Conservation (phyloP, 305 asterid genomes). For the Plantago rigida region DNA sequence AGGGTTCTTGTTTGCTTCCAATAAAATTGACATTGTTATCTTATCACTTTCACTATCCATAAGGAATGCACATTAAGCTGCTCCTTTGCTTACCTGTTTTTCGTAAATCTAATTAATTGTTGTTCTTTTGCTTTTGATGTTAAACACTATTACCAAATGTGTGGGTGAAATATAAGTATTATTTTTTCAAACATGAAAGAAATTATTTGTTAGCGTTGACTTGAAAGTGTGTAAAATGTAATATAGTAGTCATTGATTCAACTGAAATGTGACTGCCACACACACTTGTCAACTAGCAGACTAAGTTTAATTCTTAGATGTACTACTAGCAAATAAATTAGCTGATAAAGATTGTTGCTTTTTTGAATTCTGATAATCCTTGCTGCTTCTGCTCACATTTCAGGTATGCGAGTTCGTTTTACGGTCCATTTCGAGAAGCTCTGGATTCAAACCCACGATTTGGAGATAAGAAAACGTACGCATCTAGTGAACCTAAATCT, state of each 20-base stretch:
- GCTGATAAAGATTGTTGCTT: neutral
- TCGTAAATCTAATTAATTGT: too few species aligned
- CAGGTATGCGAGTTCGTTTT: conserved; percentile 94
- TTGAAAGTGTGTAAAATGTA: neutral
- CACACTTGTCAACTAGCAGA: too few species aligned
- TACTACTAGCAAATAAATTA: too few species aligned
- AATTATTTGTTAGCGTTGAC: neutral
- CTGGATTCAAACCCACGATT: conserved; percentile 91
- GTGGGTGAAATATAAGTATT: neutral
- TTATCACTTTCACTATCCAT: too few species aligned
- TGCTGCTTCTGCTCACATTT: conserved; percentile 20
- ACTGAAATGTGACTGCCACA: too few species aligned
- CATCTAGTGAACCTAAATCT: conserved; percentile 17
- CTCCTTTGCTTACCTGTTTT: too few species aligned
- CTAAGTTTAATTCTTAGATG: neutral
- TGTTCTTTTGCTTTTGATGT: too few species aligned
- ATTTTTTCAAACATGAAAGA: neutral
- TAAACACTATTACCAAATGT: neutral
- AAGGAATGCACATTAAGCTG: too few species aligned
- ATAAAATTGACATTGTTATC: too few species aligned
- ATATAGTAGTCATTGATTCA: neutral
- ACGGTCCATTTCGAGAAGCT: conserved; percentile 96
- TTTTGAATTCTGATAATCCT: conserved; percentile 4
- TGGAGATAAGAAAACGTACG: conserved; percentile 93
- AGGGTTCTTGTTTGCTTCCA: too few species aligned